These are phyloP conservation scores for Bipolaris sorokiniana DNA, from an alignment of 2,329 filamentous ascomycete species.

Conservation along the genomic window DNA sequence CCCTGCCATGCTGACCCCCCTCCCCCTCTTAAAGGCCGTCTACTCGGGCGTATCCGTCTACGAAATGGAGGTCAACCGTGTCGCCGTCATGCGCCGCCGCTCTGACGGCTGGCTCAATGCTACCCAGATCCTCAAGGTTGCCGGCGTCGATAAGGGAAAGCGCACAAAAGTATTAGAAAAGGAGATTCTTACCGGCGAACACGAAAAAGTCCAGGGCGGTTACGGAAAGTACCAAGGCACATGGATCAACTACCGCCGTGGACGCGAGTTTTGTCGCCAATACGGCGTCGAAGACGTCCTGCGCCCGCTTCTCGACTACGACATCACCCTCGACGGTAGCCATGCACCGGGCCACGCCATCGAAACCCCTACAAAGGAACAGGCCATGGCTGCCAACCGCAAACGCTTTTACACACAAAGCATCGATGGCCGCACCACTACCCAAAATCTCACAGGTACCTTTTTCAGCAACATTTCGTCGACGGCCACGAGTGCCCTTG, in stretches of 20 bases:
- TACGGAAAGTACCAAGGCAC: conserved; percentile 99
- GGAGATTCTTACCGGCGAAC: conserved; percentile 93
- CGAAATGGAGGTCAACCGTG: conserved; percentile 94
- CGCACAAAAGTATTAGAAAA: conserved; percentile 98
- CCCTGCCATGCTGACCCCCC: conserved; percentile 43
- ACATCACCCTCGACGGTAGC: conserved; percentile 76
- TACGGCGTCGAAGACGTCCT: conserved; percentile 78
- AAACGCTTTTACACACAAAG: conserved; percentile 87
- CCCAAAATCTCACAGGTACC: conserved; percentile 72
- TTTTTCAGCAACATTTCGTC: conserved; percentile 98
- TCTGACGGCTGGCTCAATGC: conserved; percentile 97
- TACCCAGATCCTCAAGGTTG: conserved; percentile 97
- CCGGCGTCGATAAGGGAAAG: conserved; percentile 95
- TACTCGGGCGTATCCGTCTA: conserved; percentile 97
- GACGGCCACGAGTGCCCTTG: conserved; percentile 90
- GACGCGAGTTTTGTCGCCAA: conserved; percentile 85
- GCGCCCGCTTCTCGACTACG: conserved; percentile 76
- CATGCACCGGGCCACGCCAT: conserved; percentile 74
- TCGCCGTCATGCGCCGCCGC: conserved; percentile 94
- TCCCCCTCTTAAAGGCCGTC: conserved; percentile 63
- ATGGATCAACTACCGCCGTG: conserved; percentile 94
- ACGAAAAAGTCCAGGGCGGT: conserved; percentile 97
- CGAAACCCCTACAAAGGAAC: conserved; percentile 97
- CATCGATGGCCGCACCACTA: conserved; percentile 70
- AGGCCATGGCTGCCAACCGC: conserved; percentile 90